phyloP scores from a whole-genome alignment of 495 filamentous ascomycete genomes.

The Lentithecium fluviatile region DNA sequence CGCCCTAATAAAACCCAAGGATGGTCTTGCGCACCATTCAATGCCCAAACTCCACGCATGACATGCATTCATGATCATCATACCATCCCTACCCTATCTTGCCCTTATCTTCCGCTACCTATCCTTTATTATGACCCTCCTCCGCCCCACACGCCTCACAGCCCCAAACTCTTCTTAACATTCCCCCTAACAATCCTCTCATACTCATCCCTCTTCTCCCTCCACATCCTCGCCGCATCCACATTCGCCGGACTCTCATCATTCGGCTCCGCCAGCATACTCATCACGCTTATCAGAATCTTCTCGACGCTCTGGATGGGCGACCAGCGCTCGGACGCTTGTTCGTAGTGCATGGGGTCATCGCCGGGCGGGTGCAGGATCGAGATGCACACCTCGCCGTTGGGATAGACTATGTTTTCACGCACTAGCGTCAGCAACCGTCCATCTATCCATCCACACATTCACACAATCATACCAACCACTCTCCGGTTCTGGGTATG shows the following conservation, averaged over 20 bases:
- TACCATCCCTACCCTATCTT: no score
- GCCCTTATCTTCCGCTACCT: no score
- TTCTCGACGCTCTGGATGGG: conserved; percentile 98
- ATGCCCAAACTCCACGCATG: conserved; percentile 4
- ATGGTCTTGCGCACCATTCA: no score
- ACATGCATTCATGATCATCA: conserved; percentile 2
- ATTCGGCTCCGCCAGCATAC: conserved; percentile 97
- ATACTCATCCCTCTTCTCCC: conserved; percentile 79
- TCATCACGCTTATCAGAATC: conserved; percentile 97
- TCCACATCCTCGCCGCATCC: conserved; percentile 98
- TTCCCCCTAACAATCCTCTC: conserved; percentile 82
- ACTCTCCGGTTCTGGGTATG: not conserved
- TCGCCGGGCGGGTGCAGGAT: conserved; percentile 98
- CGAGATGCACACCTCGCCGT: conserved; percentile 90
- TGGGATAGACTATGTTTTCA: conserved; percentile 70
- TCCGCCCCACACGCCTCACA: conserved; percentile 34
- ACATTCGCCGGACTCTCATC: conserved; percentile 98
- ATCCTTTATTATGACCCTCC: not conserved
- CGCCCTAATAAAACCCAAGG: no score
- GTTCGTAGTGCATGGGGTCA: conserved; percentile 98
- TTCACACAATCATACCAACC: not conserved
- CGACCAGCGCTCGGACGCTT: conserved; percentile 90
- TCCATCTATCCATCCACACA: not conserved
- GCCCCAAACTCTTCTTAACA: conserved; percentile 64
- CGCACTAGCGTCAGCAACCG: not conserved